Evolutionary conservation across 768 basidiomycete species (phyloP).

Genomic region (Mycena olivaceomarginata): DNA sequence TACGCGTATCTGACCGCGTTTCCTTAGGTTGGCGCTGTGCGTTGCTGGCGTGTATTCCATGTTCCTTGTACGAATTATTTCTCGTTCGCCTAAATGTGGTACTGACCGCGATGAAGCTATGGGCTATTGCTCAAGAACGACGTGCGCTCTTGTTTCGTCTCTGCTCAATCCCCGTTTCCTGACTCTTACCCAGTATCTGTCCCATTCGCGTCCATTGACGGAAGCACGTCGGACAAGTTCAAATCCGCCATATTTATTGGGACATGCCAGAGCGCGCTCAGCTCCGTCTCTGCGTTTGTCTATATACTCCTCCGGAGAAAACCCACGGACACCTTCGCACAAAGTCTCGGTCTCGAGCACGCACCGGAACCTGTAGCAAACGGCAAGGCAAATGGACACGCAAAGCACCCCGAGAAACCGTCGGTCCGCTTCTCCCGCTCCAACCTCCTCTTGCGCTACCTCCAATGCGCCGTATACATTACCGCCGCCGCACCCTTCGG

Average conservation of each 20-base stretch:
- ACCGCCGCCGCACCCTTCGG: constrained; percentile 96
- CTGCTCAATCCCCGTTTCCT: constrained; percentile 11
- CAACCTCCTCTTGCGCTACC: constrained; percentile 81
- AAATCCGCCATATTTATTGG: constrained; percentile 91
- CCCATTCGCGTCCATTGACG: constrained; percentile 85
- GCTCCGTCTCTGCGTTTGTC: constrained; percentile 83
- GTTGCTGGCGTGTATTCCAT: constrained; percentile 93
- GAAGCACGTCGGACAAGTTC: constrained; percentile 81
- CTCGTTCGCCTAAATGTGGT: constrained; percentile 9
- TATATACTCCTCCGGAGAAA: constrained; percentile 83
- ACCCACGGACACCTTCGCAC: constrained; percentile 68
- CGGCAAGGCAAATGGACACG: constrained; percentile 57
- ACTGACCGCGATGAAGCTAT: constrained; percentile 68
- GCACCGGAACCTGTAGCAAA: constrained; percentile 53
- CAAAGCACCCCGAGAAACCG: constrained; percentile 54
- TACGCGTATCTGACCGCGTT: constrained; percentile 27
- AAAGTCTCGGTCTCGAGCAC: constrained; percentile 78
- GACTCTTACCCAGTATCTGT: constrained; percentile 77
- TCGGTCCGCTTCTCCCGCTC: constrained; percentile 61
- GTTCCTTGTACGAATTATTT: constrained; percentile 81
- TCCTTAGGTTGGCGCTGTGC: constrained; percentile 80
- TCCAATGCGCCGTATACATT: constrained; percentile 92
- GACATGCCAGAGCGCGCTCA: constrained; percentile 88
- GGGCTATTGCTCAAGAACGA: constrained; percentile 97
- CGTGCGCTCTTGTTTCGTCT: constrained; percentile 64